Conservation (phyloP, 169 alveolate genomes). For the Plasmodium sp. region DNA sequence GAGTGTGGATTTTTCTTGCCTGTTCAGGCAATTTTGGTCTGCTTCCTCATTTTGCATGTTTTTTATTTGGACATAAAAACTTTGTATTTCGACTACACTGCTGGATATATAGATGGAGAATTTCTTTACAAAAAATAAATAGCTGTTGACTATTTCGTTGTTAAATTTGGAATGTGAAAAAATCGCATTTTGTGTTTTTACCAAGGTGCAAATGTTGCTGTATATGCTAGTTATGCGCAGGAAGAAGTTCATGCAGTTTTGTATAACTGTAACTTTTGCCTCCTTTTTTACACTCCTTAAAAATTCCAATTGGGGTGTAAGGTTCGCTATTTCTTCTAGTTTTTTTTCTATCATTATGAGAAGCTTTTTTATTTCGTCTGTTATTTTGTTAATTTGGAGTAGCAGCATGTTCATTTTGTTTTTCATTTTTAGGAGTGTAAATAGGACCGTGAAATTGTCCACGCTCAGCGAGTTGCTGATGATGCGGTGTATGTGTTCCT, state of each 20-base stretch:
- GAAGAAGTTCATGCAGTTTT: constrained; percentile 43
- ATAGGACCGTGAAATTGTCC: constrained; percentile 20
- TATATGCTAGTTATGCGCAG: constrained; percentile 38
- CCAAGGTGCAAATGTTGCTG: background rate
- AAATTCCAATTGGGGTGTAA: background rate
- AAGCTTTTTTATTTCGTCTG: constrained; percentile 4
- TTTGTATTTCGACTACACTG: constrained; percentile 34
- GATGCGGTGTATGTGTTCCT: background rate
- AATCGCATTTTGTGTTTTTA: constrained; percentile 28
- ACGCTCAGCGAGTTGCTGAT: background rate
- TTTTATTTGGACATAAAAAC: constrained; percentile 26
- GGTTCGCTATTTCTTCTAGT: background rate
- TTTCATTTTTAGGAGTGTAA: constrained; percentile 48
- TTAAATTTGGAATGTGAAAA: constrained; percentile 21
- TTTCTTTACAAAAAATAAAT: constrained; percentile 23
- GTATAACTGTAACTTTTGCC: constrained; percentile 1
- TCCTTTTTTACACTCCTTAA: background rate
- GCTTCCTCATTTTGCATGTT: background rate
- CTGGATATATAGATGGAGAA: constrained; percentile 16
- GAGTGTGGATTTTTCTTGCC: constrained; percentile 1
- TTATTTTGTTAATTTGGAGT: constrained; percentile 30
- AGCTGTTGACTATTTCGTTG: constrained; percentile 14
- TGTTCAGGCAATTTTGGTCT: background rate
- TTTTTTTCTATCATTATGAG: constrained; percentile 14
- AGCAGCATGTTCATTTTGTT: constrained; percentile 8